These are phyloP conservation scores for Cadophora gregata DNA, from an alignment of 2,329 filamentous ascomycete species.

Conservation along the genomic window DNA sequence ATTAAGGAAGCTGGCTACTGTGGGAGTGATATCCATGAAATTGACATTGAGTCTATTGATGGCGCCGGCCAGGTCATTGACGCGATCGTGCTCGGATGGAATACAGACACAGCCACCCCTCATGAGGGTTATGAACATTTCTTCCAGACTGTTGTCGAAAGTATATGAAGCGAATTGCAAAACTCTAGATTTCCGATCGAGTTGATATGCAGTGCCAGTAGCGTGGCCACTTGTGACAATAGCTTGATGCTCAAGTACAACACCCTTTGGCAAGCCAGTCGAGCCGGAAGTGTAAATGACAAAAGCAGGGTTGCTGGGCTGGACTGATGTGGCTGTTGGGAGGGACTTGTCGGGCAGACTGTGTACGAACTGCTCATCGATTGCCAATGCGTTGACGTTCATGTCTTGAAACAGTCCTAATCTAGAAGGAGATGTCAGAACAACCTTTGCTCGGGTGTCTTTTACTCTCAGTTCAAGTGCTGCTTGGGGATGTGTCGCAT, in stretches of 20 bases:
- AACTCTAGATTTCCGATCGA: constrained; percentile 14
- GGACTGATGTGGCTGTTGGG: background rate
- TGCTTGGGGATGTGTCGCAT: constrained; percentile 66
- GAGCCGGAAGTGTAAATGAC: constrained; percentile 37
- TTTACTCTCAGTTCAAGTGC: background rate
- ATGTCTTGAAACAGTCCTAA: background rate
- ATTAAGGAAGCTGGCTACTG: constrained; percentile 35
- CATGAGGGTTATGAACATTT: constrained; percentile 42
- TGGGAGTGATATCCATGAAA: constrained; percentile 36
- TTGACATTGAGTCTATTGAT: constrained; percentile 36
- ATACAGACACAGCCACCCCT: constrained; percentile 48
- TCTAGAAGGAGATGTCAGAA: background rate
- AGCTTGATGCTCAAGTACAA: background rate
- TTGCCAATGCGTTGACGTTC: background rate
- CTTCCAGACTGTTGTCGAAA: constrained; percentile 48
- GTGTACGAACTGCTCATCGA: background rate
- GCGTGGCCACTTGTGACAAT: background rate
- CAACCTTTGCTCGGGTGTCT: background rate
- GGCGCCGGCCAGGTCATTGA: constrained; percentile 46
- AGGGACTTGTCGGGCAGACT: background rate
- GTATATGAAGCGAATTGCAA: constrained; percentile 23
- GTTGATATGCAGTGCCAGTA: background rate
- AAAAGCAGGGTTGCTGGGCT: constrained; percentile 23
- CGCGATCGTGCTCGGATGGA: constrained; percentile 47
- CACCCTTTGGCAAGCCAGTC: constrained; percentile 40